phyloP scores from a whole-genome alignment of 257 asterid species.

The Osmanthus fragrans region DNA sequence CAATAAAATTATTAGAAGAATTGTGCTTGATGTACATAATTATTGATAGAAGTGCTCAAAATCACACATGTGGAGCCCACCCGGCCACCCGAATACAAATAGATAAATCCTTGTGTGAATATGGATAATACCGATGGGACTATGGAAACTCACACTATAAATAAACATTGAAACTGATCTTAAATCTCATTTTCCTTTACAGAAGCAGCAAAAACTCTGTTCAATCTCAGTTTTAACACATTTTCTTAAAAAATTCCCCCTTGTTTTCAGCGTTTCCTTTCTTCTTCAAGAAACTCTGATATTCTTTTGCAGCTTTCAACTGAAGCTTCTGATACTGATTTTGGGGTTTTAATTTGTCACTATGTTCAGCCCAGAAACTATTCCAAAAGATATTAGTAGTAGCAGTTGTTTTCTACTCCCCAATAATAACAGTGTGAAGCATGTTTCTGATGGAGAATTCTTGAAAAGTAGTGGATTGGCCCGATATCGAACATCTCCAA shows the following conservation, averaged over 20 bases:
- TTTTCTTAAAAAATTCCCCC: neutral
- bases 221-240: conserved; percentile 8
- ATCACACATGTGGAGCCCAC: no score
- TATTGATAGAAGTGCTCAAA: no score
- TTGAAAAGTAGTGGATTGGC: conserved; percentile 45
- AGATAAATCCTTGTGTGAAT: no score
- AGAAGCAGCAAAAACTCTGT: neutral
- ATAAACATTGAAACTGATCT: conserved; percentile 9
- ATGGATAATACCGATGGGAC: conserved; percentile 22
- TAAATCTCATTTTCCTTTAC: neutral
- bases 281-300: neutral
- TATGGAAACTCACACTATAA: neutral
- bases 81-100: no score
- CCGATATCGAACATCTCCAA: conserved; percentile 73
- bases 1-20: no score
- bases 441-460: conserved; percentile 40
- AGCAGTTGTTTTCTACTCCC: conserved; percentile 31
- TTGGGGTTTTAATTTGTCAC: neutral
- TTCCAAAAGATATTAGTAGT: conserved; percentile 32
- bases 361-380: conserved; percentile 42
- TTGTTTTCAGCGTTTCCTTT: neutral
- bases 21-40: no score
- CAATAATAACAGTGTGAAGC: conserved; percentile 25
- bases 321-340: neutral
- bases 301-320: no score